Percentiles rank a stretch among this genome's conserved stretches.
phyloP scores from a whole-genome alignment of 345 rosid genomes.

The Combretum micranthum region DNA sequence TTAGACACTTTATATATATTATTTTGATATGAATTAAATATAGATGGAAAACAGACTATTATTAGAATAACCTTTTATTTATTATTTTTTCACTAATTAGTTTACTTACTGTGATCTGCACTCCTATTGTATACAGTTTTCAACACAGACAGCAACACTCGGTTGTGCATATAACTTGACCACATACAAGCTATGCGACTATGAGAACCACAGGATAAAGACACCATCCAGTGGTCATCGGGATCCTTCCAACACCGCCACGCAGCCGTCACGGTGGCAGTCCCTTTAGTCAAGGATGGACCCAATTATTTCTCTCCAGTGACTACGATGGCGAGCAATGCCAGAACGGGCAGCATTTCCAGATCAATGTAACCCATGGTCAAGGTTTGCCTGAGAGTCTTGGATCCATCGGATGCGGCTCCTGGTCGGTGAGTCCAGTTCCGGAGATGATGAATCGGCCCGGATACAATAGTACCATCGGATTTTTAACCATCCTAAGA shows the following conservation, averaged over 20 bases:
- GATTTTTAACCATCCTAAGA: conserved; percentile 58
- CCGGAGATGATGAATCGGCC: conserved; percentile 50
- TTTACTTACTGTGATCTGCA: neutral
- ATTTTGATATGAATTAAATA: too few species aligned
- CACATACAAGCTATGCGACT: conserved; percentile 63
- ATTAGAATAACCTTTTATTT: neutral
- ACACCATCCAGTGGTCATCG: conserved; percentile 61
- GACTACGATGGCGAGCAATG: conserved; percentile 93
- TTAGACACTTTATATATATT: too few species aligned
- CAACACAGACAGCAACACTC: conserved; percentile 91
- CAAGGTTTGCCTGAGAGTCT: conserved; percentile 59
- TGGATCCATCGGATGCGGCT: conserved; percentile 34
- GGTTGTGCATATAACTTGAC: conserved; percentile 71
- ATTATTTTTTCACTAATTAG: neutral
- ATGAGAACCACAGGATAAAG: conserved; percentile 41
- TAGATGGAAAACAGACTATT: too few species aligned
- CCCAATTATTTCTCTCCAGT: conserved; percentile 62
- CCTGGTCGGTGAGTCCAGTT: conserved; percentile 43
- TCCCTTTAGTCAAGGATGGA: conserved; percentile 77
- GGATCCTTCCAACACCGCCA: conserved; percentile 67
- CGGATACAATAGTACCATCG: conserved; percentile 68
- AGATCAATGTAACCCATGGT: conserved; percentile 71
- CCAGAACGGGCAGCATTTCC: conserved; percentile 53
- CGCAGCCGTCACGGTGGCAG: conserved; percentile 42
- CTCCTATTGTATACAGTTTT: conserved; percentile 61